Evolutionary conservation across 2,329 filamentous ascomycete species (phyloP).

Genomic region (Penicillium sp.): DNA sequence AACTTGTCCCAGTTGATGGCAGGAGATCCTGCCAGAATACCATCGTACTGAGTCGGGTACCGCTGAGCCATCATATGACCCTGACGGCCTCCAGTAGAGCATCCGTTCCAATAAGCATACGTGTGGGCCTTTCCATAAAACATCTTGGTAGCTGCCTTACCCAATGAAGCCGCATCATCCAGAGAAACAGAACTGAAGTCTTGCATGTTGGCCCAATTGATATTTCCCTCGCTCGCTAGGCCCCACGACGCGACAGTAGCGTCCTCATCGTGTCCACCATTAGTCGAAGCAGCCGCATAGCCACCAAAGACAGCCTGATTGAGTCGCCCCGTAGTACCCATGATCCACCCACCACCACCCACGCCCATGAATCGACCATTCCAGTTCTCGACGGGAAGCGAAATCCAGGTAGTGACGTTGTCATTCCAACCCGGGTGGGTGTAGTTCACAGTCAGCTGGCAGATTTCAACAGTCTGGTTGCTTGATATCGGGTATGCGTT

Average conservation of each 20-base stretch:
- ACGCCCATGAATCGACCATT: slow-evolving; percentile 40
- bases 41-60: slow-evolving; percentile 60
- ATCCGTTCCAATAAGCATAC: slow-evolving; percentile 25
- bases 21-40: slow-evolving; percentile 46
- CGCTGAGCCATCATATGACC: slow-evolving; percentile 46
- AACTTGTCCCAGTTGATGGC: slow-evolving; percentile 11
- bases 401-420: slow-evolving; percentile 31
- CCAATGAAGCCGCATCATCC: slow-evolving; percentile 38
- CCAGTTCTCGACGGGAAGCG: slow-evolving; percentile 36
- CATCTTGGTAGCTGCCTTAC: slow-evolving; percentile 23
- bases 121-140: slow-evolving; percentile 31
- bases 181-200: slow-evolving; percentile 37
- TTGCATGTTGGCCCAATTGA: slow-evolving; percentile 34
- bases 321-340: background rate
- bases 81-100: slow-evolving; percentile 26
- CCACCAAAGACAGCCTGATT: slow-evolving; percentile 2
- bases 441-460: slow-evolving; percentile 42
- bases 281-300: slow-evolving; percentile 23
- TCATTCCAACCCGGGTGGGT: slow-evolving; percentile 41
- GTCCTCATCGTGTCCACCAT: slow-evolving; percentile 12
- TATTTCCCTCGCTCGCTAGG: slow-evolving; percentile 27
- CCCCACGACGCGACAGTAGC: slow-evolving; percentile 14
- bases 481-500: background rate
- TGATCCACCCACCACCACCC: slow-evolving; percentile 40
- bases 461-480: slow-evolving; percentile 24